Conservation (phyloP, 257 asterid species). For the Coffea canephora region DNA sequence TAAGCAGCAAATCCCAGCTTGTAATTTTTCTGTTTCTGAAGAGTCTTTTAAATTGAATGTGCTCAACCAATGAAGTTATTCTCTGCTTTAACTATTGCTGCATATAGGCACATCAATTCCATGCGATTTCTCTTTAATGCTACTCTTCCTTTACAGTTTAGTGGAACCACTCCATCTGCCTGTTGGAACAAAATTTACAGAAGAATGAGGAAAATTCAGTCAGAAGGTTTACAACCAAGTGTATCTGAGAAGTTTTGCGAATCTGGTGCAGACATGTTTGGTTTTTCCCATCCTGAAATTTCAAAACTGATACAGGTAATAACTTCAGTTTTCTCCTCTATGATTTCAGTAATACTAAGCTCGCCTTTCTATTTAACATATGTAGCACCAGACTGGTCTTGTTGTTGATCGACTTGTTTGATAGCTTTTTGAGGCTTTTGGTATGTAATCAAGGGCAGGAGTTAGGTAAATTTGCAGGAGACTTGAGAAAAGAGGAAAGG, state of each 20-base stretch:
- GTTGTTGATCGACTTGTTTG: not conserved
- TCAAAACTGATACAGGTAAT: conserved; percentile 72
- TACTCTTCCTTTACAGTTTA: conserved; percentile 51
- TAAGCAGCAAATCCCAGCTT: not conserved
- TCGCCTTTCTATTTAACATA: not conserved
- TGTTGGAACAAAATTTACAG: conserved; percentile 85
- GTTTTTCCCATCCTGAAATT: conserved; percentile 76
- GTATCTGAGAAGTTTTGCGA: conserved; percentile 47
- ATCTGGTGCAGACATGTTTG: conserved; percentile 82
- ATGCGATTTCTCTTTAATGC: conserved; percentile 6
- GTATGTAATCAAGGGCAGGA: not conserved
- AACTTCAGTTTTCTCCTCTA: conserved; percentile 10
- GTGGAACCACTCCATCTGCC: conserved; percentile 76
- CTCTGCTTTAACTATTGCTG: not conserved
- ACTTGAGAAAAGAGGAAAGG: not conserved
- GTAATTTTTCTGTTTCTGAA: not conserved
- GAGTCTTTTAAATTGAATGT: not conserved
- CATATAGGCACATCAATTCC: not conserved
- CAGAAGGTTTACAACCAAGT: conserved; percentile 38
- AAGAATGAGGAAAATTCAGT: conserved; percentile 55
- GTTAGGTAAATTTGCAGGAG: not conserved
- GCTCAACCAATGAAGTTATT: not conserved
- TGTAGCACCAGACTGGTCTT: not conserved
- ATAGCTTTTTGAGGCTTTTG: conserved; percentile 8
- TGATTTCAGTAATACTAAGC: not conserved